These are phyloP conservation scores for Dendryphion nanum DNA, from an alignment of 2,329 filamentous ascomycete species.

Conservation along the genomic window DNA sequence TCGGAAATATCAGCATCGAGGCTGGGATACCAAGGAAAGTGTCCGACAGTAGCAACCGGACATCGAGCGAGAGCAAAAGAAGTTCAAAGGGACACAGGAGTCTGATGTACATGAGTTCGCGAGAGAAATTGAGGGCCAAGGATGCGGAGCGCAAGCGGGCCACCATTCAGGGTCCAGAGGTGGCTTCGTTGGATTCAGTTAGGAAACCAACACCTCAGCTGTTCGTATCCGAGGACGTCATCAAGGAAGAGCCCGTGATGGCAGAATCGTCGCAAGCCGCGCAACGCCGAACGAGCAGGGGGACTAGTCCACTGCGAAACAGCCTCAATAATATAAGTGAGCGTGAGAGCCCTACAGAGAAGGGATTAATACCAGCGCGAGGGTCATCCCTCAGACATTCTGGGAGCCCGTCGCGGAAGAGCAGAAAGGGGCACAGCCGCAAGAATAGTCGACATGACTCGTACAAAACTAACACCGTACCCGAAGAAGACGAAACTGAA, in stretches of 20 bases:
- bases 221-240: conserved; percentile 34
- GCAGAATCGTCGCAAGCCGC: conserved; percentile 25
- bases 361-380: conserved; percentile 32
- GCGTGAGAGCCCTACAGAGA: conserved; percentile 25
- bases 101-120: conserved; percentile 72
- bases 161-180: conserved; percentile 43
- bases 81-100: conserved; percentile 49
- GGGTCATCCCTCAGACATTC: conserved; percentile 34
- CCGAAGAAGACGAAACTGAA: conserved; percentile 24
- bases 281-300: conserved; percentile 30
- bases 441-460: conserved; percentile 24
- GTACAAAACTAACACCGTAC: conserved; percentile 24
- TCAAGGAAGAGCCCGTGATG: conserved; percentile 35
- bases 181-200: conserved; percentile 31
- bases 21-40: conserved; percentile 23
- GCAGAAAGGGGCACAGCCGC: conserved; percentile 22
- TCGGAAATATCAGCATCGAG: conserved; percentile 44
- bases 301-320: conserved; percentile 30
- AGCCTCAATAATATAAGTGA: conserved; percentile 22
- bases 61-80: conserved; percentile 35
- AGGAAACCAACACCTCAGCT: conserved; percentile 24
- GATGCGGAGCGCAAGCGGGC: conserved; percentile 61
- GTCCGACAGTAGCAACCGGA: conserved; percentile 29
- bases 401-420: conserved; percentile 32
- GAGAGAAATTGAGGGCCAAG: conserved; percentile 63